Conservation (phyloP, 2,329 filamentous ascomycete genomes). For the Penicillium fuscoglaucum region DNA sequence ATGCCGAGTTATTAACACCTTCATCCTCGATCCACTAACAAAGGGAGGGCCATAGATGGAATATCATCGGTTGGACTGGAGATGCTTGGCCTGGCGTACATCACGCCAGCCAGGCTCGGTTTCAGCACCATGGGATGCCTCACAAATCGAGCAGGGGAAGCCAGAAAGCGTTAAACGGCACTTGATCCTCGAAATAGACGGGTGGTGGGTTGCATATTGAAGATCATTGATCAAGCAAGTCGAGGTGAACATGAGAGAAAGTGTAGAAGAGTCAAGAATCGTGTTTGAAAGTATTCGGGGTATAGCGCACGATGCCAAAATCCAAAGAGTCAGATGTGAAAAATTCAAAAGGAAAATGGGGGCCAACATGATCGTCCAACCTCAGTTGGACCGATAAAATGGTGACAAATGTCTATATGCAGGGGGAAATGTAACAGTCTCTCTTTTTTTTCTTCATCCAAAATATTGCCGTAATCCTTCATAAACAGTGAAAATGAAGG, state of each 20-base stretch:
- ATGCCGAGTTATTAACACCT: neutral
- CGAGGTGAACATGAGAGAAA: neutral
- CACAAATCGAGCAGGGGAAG: neutral
- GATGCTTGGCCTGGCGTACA: neutral
- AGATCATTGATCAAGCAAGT: neutral
- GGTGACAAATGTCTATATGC: slow-evolving; percentile 13
- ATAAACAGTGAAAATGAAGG: slow-evolving; percentile 95
- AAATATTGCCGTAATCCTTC: slow-evolving; percentile 77
- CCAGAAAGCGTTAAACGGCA: too few species aligned
- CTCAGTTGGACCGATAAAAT: neutral
- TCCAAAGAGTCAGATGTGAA: neutral
- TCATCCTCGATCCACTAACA: too few species aligned
- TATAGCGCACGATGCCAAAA: slow-evolving; percentile 13
- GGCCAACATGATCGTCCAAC: neutral
- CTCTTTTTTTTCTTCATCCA: slow-evolving; percentile 29
- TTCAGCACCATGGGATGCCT: neutral
- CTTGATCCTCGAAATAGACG: neutral
- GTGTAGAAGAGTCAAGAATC: neutral
- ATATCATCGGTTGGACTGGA: neutral
- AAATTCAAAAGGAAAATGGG: neutral
- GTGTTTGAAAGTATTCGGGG: slow-evolving; percentile 6
- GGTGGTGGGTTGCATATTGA: neutral
- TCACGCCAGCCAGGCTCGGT: neutral
- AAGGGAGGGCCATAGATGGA: neutral
- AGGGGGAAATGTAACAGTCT: neutral